Evolutionary conservation across 768 basidiomycete genomes (phyloP).

Genomic region (Termitomyces bulborhizus): DNA sequence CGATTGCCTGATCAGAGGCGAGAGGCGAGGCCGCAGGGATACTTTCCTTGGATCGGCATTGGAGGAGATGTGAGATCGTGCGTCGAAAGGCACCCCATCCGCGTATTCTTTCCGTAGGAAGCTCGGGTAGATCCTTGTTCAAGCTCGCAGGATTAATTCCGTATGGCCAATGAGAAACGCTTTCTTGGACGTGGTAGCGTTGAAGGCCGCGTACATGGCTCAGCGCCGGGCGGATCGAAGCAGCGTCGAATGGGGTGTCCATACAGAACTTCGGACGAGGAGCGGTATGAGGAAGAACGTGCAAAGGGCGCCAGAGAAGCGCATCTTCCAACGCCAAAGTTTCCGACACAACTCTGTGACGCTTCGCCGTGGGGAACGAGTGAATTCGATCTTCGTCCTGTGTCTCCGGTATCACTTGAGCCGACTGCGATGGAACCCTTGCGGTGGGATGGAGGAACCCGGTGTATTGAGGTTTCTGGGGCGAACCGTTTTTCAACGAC

Average conservation of each 20-base stretch:
- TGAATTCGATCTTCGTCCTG: background rate
- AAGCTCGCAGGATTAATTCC: background rate
- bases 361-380: background rate
- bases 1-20: background rate
- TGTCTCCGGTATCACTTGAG: background rate
- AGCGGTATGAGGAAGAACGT: background rate
- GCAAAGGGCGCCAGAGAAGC: background rate
- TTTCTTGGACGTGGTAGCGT: no score
- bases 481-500: background rate
- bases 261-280: background rate
- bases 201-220: background rate
- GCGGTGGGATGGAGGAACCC: background rate
- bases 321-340: background rate
- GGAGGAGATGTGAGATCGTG: background rate
- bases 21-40: background rate
- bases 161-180: background rate
- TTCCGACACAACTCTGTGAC: background rate
- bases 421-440: background rate
- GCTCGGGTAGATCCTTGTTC: background rate
- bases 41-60: background rate
- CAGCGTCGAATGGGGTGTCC: background rate
- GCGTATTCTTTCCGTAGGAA: background rate
- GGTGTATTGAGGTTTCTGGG: background rate
- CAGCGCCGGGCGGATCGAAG: background rate
- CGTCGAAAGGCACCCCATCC: background rate